Evolutionary conservation across 2,329 filamentous ascomycete genomes (phyloP), one percentile per base, ranked within the genome.

Genomic region (Blastomyces percursus): DNA sequence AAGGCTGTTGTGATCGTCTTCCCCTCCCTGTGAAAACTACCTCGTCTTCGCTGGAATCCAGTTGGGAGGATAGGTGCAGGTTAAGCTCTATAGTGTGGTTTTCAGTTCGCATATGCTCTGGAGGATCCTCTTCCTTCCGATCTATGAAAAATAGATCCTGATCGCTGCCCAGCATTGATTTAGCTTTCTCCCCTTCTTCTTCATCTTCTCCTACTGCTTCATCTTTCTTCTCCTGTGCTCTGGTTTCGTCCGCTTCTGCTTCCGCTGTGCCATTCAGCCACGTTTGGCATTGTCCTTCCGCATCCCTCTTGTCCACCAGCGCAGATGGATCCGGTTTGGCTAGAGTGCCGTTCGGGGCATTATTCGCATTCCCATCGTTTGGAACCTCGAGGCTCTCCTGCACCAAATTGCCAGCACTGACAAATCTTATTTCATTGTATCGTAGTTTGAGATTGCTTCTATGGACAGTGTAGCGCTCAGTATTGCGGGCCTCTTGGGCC

Each of bases 11-110:
- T 9, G 19, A 38, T 60, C 4, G 70, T n/a, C 63, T 70, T 21
- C 65, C 69, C 62, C 75, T 70, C 24, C 75, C 75, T 24, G 64
- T 68, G 56, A 77, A 77, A 7, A 77, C 71, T 42, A 77, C 70
- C 62, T 77, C 75, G 55, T 96, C 90, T 57, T 89, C 88, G 69
- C 86, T 88, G 0, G 87, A 89, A 66, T 84, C 80, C 0, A 24
- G 30, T 11, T 35, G 48, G 12, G 59, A 6, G 35, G n/a, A 14
- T 32, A n/a, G 12, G 19, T 12, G 51, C n/a, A 32, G 19, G 60
- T 32, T 21, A 30, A 16, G 19, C 14, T 42, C 7, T n/a, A 24
- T 35, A 27, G 42, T 48, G 24, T 27, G 27, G 24, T 35, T 35
- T 48, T 46, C 42, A 32, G 9, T 6, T 61, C 16, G 21, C 32